A percentile compares a stretch with the other conserved stretches of the same genome.
phyloP scores from a whole-genome alignment of 2,329 filamentous ascomycete species.

The Immersiporthe knoxdaviesiana region DNA sequence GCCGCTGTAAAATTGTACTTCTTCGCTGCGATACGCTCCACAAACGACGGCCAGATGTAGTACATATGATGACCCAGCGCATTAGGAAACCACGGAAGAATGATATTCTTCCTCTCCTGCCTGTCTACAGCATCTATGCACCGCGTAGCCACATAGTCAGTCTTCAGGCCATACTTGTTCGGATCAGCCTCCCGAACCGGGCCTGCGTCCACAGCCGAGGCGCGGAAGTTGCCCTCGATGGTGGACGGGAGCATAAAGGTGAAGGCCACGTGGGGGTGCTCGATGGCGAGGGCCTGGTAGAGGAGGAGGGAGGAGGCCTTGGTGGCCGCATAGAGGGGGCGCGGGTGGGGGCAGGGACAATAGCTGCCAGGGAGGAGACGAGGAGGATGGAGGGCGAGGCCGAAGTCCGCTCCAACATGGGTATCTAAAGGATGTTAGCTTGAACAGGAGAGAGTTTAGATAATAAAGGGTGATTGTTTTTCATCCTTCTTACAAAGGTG shows the following conservation, averaged over 20 bases:
- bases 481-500: conserved; percentile 34
- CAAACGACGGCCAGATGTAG: conserved; percentile 37
- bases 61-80: conserved; percentile 38
- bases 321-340: conserved; percentile 39
- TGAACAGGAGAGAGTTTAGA: background rate
- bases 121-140: conserved; percentile 38
- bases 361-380: conserved; percentile 30
- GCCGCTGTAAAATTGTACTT: conserved; percentile 37
- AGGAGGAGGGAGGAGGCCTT: conserved; percentile 40
- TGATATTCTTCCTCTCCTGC: conserved; percentile 34
- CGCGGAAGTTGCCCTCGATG: conserved; percentile 42
- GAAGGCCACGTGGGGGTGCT: conserved; percentile 39
- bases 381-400: conserved; percentile 27
- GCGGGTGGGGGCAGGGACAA: conserved; percentile 40
- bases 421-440: conserved; percentile 30
- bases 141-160: conserved; percentile 36
- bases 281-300: conserved; percentile 41
- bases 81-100: conserved; percentile 40
- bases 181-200: conserved; percentile 33
- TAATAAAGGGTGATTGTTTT: background rate
- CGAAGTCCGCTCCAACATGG: conserved; percentile 38
- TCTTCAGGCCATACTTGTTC: conserved; percentile 38
- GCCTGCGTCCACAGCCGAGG: conserved; percentile 39
- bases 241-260: conserved; percentile 38
- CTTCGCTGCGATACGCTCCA: conserved; percentile 37